Percentiles rank a stretch among this genome's conserved stretches.
These are phyloP conservation scores for Spizellomyces punctatus DNA, from an alignment of 192 early-diverging fungal genomes.

Conservation along the genomic window DNA sequence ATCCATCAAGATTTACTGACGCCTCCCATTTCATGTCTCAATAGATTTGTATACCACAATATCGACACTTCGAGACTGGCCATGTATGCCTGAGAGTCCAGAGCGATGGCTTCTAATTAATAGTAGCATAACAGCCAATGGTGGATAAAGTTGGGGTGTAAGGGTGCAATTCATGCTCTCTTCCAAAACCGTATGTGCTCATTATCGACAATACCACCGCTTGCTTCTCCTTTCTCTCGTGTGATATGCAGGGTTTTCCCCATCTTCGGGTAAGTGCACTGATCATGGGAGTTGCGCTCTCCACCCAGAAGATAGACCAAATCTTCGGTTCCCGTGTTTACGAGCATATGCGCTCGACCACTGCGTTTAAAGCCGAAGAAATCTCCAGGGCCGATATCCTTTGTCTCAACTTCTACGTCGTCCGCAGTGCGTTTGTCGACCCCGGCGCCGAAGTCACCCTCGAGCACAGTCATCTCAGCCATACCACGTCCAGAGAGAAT, in stretches of 20 bases:
- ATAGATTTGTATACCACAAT: too few relatives aligned
- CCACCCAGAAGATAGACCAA: slow-evolving; percentile 23
- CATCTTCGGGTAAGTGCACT: neutral
- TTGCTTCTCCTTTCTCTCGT: neutral
- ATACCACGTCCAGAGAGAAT: slow-evolving; percentile 15
- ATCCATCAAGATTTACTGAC: too few relatives aligned
- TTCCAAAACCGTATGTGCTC: too few relatives aligned
- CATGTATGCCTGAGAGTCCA: too few relatives aligned
- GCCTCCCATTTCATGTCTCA: too few relatives aligned
- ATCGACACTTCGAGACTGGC: too few relatives aligned
- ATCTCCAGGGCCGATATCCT: slow-evolving; percentile 7
- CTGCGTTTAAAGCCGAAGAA: slow-evolving; percentile 19
- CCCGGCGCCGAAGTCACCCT: neutral
- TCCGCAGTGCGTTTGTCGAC: neutral
- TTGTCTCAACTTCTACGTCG: slow-evolving; percentile 1
- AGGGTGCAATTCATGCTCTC: too few relatives aligned
- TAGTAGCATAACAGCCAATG: too few relatives aligned
- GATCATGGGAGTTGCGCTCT: neutral
- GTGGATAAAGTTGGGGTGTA: too few relatives aligned
- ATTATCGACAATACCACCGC: neutral
- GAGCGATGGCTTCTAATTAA: too few relatives aligned
- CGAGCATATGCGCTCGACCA: slow-evolving; percentile 11
- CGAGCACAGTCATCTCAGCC: neutral
- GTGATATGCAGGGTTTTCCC: neutral
- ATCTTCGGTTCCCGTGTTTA: slow-evolving; percentile 6